Evolutionary conservation across 1,284 basidiomycete genomes (phyloP).

Genomic region (Ustilago lituana): DNA sequence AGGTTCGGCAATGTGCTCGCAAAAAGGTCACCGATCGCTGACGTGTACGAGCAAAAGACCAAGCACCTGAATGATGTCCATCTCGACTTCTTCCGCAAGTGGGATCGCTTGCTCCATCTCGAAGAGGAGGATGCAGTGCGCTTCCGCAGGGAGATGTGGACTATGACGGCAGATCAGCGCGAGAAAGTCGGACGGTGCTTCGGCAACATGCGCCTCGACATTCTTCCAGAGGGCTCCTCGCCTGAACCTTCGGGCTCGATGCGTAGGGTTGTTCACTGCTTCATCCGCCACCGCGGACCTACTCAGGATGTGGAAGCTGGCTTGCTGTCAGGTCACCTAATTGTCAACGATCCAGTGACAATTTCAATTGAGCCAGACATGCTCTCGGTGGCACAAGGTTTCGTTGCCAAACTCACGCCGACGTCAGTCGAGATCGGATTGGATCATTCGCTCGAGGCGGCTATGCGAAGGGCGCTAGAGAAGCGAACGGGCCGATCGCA

Average conservation of each 20-base stretch:
- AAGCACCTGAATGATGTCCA: constrained; percentile 79
- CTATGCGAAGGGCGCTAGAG: constrained; percentile 42
- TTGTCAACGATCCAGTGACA: constrained; percentile 81
- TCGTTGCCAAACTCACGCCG: constrained; percentile 78
- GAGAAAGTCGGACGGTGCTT: constrained; percentile 72
- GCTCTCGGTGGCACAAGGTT: constrained; percentile 84
- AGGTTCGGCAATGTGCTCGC: constrained; percentile 14
- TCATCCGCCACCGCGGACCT: constrained; percentile 69
- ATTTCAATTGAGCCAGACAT: constrained; percentile 83
- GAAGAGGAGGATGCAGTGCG: constrained; percentile 87
- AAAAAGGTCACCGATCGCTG: constrained; percentile 74
- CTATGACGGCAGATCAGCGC: constrained; percentile 81
- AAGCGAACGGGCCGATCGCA: neutral
- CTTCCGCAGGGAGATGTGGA: constrained; percentile 92
- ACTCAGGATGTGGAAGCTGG: constrained; percentile 53
- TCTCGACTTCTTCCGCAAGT: constrained; percentile 83
- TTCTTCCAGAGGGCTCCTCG: neutral
- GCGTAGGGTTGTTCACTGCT: constrained; percentile 75
- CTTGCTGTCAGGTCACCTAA: constrained; percentile 82
- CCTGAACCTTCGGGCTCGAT: constrained; percentile 19
- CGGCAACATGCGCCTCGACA: constrained; percentile 65
- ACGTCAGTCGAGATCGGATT: constrained; percentile 78
- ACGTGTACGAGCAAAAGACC: constrained; percentile 81
- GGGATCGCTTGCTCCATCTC: constrained; percentile 86
- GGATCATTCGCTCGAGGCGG: constrained; percentile 76